A percentile compares a stretch with the other conserved stretches of the same genome.
Conservation (phyloP, 2,329 filamentous ascomycete genomes). For the Trichoderma gracile region DNA sequence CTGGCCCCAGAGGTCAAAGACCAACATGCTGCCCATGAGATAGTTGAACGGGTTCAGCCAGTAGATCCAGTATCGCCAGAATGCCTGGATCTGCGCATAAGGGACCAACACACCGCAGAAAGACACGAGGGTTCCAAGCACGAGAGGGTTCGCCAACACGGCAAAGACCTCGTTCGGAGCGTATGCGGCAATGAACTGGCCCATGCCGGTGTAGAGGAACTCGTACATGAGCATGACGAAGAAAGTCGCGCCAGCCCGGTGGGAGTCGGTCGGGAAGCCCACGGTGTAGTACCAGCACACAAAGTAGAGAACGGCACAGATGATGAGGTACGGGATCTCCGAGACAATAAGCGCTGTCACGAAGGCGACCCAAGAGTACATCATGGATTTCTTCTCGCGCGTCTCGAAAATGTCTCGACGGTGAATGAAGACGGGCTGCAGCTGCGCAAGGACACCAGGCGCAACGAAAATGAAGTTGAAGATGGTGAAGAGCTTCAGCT, state of each 20-base stretch:
- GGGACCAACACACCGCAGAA: conserved; percentile 78
- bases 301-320: conserved; percentile 54
- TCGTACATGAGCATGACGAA: conserved; percentile 61
- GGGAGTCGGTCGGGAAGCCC: conserved; percentile 48
- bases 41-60: conserved; percentile 64
- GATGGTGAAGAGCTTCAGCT: conserved; percentile 58
- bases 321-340: conserved; percentile 48
- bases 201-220: conserved; percentile 61
- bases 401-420: conserved; percentile 59
- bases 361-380: conserved; percentile 61
- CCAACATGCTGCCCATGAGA: conserved; percentile 57
- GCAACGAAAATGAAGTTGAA: conserved; percentile 66
- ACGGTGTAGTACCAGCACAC: conserved; percentile 61
- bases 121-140: conserved; percentile 60
- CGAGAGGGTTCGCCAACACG: conserved; percentile 56
- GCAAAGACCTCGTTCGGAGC: conserved; percentile 63
- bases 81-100: conserved; percentile 59
- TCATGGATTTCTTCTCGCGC: conserved; percentile 62
- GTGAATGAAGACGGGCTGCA: conserved; percentile 60
- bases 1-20: conserved; percentile 51
- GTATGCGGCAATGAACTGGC: conserved; percentile 64
- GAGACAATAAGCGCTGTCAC: conserved; percentile 54
- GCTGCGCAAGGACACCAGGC: conserved; percentile 58
- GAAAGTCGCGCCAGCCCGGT: conserved; percentile 53
- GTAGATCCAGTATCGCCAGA: conserved; percentile 70